These are phyloP conservation scores for Immersiporthe knoxdaviesiana DNA, from an alignment of 2,329 filamentous ascomycete species.

Conservation along the genomic window DNA sequence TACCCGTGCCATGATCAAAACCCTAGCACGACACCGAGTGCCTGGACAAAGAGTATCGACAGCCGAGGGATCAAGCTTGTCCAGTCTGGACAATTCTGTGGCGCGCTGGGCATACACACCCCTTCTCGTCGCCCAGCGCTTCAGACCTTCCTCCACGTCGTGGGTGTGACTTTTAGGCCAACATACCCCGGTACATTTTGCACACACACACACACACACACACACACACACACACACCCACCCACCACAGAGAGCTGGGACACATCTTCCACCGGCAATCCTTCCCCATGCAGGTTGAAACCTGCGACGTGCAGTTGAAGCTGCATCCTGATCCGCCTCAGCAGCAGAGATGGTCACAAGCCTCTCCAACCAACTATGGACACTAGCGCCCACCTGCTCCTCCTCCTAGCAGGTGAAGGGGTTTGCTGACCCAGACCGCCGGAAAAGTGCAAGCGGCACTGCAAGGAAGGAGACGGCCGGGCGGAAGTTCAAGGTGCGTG, in stretches of 20 bases:
- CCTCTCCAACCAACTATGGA: not conserved
- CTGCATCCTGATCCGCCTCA: not conserved
- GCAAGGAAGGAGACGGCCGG: conserved; percentile 8
- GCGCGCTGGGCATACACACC: not conserved
- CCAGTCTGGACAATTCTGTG: not conserved
- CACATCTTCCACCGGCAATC: not conserved
- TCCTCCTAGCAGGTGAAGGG: not conserved
- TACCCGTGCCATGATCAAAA: not conserved
- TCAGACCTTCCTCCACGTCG: not conserved
- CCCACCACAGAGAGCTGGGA: not conserved
- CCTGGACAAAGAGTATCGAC: not conserved
- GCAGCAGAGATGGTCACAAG: not conserved
- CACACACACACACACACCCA: not conserved
- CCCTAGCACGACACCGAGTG: not conserved
- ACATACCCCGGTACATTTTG: not conserved
- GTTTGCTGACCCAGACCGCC: conserved; percentile 11
- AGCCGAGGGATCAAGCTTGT: not conserved
- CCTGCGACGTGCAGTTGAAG: not conserved
- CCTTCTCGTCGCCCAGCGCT: not conserved
- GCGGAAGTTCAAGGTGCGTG: conserved; percentile 8
- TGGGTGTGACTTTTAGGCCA: not conserved
- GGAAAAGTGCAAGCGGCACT: conserved; percentile 21
- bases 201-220: not conserved
- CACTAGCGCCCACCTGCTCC: not conserved
- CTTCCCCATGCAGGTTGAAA: not conserved